phyloP scores from a whole-genome alignment of 2,329 filamentous ascomycete species.

The Diaporthe destruens region DNA sequence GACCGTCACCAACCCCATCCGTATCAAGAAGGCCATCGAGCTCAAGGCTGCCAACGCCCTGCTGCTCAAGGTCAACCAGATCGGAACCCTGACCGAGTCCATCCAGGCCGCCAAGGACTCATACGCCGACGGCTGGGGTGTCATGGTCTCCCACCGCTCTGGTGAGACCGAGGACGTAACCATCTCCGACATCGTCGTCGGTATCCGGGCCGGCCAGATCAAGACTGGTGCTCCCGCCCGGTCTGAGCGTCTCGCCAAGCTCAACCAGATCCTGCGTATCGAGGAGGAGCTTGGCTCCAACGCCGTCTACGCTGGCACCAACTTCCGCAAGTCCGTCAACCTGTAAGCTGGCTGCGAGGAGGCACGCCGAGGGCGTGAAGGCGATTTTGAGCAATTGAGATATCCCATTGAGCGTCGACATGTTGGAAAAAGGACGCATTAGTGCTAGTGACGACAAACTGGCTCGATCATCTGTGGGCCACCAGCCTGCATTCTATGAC shows the following conservation, averaged over 20 bases:
- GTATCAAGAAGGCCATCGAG: constrained; percentile 99
- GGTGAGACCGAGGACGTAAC: constrained; percentile 99
- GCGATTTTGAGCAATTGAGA: constrained; percentile 21
- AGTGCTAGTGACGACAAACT: constrained; percentile 31
- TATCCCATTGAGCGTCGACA: constrained; percentile 35
- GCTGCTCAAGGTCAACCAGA: constrained; percentile 99
- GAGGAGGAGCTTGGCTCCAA: constrained; percentile 97
- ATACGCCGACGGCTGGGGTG: constrained; percentile 94
- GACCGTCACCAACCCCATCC: constrained; percentile 98
- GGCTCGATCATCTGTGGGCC: constrained; percentile 35
- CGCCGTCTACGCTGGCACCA: constrained; percentile 90
- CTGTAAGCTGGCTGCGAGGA: constrained; percentile 70
- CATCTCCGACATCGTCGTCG: constrained; percentile 97
- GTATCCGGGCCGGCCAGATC: constrained; percentile 97
- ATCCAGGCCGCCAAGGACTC: constrained; percentile 99
- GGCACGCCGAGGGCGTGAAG: constrained; percentile 7
- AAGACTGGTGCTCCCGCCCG: constrained; percentile 97
- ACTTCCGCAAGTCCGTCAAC: constrained; percentile 93
- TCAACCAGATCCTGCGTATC: constrained; percentile 99
- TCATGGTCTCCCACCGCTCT: constrained; percentile 99
- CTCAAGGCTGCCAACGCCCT: constrained; percentile 99
- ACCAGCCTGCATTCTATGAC: constrained; percentile 37
- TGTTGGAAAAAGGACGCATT: constrained; percentile 37
- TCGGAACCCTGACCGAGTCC: constrained; percentile 97
- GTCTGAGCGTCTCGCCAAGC: constrained; percentile 98